Evolutionary conservation across 345 rosid species (phyloP).

Genomic region (Mallotus nudiflorus): DNA sequence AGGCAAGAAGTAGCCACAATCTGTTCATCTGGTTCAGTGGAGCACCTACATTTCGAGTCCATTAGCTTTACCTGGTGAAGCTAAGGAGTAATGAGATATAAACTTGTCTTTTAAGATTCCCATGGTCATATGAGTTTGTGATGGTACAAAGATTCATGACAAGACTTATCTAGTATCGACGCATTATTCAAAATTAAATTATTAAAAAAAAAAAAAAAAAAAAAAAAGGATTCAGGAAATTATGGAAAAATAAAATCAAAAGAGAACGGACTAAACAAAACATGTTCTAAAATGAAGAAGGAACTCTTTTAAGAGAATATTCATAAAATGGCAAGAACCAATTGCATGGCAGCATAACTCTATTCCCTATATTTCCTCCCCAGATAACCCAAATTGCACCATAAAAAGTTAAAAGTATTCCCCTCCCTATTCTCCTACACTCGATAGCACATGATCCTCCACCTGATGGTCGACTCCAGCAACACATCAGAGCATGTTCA

Average conservation of each 20-base stretch:
- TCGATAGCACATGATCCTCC: neutral
- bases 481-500: neutral
- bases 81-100: neutral
- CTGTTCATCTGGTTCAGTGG: conserved; percentile 16
- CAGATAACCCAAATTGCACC: neutral
- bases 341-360: neutral
- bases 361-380: neutral
- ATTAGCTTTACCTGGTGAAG: conserved; percentile 33
- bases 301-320: neutral
- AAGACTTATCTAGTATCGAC: neutral
- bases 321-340: neutral
- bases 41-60: conserved; percentile 27
- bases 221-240: neutral
- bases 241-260: neutral
- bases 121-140: neutral
- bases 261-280: neutral
- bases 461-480: neutral
- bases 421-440: too few species aligned
- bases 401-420: neutral
- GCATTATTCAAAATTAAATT: too few species aligned
- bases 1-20: conserved; percentile 24
- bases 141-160: neutral
- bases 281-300: neutral
- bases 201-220: neutral
- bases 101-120: neutral